Base-by-base conservation (phyloP, 805 yeast genomes). In the Metschnikowia hibisci region DNA sequence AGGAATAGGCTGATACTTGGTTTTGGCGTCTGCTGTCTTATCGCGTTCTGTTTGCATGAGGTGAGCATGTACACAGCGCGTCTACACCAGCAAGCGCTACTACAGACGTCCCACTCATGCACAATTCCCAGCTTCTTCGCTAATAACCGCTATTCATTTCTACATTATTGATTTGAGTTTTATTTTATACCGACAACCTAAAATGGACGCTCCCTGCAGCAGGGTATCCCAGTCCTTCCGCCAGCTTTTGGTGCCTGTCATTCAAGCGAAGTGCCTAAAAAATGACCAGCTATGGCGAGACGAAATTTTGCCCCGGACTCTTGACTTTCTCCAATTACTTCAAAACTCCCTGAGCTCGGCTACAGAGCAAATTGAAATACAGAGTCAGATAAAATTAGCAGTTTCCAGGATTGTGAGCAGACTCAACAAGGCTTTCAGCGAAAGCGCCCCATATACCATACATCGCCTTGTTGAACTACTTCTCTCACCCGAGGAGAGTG, bases 401-500 rank as follows among this genome's bases (percentile, higher is more conserved):
- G 27, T 47, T 25, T 41, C 29, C n/a, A 41, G 29, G 18, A 41
- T 50, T 29, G 27, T 29, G 25, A 29, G 30, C 10, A 43, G 33
- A 36, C 63, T 69, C 44, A 44, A 51, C 22, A 67, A 62, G 25
- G 62, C 63, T 37, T 54, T 68, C 29, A 34, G 43, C 13, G 54
- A 54, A 44, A 41, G 42, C 5, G 53, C 56, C 9, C 56, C 56
- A 6, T 52, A 48, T 36, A 52, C 56, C 3, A 27, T 52, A n/a
- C 50, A 39, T 23, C 46, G 56, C 18, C 44, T 51, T 14, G 47
- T 51, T 3, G 56, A 52, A 35, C 34, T 52, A n/a, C 31, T 51
- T 7, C 45, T 52, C 15, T 28, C 41, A 20, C 44, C 45, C 28
- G 44, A 30, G 1, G 44, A 41, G 3, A 51, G 56, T 40, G 55